Conservation (phyloP, 179 eudicot species). For the Spergularia azorica region DNA sequence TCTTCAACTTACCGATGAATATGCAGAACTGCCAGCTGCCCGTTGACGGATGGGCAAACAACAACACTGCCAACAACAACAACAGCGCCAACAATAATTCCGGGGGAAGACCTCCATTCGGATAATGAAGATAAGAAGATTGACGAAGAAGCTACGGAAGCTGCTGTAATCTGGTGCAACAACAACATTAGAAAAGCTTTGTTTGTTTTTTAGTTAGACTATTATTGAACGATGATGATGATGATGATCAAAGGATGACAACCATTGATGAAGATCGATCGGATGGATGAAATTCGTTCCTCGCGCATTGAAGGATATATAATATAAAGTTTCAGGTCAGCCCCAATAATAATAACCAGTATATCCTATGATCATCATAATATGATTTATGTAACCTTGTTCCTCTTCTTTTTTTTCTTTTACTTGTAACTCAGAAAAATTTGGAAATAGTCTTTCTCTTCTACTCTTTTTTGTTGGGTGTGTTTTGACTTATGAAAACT, state of each 20-base stretch:
- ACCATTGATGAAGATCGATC: constrained; percentile 17
- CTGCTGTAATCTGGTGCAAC: neutral
- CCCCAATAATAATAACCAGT: constrained; percentile 7
- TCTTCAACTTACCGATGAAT: constrained; percentile 41
- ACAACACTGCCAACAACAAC: constrained; percentile 12
- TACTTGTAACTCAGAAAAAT: constrained; percentile 26
- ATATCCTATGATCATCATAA: neutral
- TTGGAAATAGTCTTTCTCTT: constrained; percentile 29
- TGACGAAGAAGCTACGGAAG: neutral
- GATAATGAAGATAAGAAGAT: constrained; percentile 1
- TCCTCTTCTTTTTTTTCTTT: neutral
- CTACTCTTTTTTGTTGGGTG: neutral
- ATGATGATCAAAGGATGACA: neutral
- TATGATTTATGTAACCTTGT: constrained; percentile 27
- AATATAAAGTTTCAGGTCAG: constrained; percentile 29
- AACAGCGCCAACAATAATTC: constrained; percentile 17
- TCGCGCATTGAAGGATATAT: constrained; percentile 10
- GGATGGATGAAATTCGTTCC: constrained; percentile 2
- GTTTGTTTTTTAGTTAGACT: neutral
- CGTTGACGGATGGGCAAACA: constrained; percentile 40
- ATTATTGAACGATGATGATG: constrained; percentile 7
- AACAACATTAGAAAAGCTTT: no score
- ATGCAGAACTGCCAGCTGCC: constrained; percentile 49
- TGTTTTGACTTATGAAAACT: constrained; percentile 17
- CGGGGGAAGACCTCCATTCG: constrained; percentile 39